These are phyloP conservation scores for Colletotrichum tamarilloi DNA, from an alignment of 2,329 filamentous ascomycete genomes.

Conservation along the genomic window DNA sequence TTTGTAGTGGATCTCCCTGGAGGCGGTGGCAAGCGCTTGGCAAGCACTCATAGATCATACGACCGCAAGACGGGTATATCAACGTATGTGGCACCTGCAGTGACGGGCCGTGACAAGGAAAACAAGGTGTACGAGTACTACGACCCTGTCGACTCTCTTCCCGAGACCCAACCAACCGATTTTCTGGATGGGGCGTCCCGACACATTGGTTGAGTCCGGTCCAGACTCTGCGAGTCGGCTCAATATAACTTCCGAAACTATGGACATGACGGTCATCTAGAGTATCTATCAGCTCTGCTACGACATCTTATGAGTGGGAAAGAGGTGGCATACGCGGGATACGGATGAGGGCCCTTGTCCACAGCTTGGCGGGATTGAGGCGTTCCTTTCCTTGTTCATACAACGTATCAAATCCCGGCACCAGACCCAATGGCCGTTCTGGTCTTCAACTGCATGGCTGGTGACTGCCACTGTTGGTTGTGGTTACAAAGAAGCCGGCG, in stretches of 20 bases:
- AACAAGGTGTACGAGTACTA: slow-evolving; percentile 66
- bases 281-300: not conserved
- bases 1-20: slow-evolving; percentile 74
- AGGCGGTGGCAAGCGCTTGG: slow-evolving; percentile 72
- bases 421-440: not conserved
- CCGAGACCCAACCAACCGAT: not conserved
- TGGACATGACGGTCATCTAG: too few relatives aligned
- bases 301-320: not conserved
- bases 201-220: not conserved
- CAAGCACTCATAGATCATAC: slow-evolving; percentile 63
- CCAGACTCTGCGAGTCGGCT: not conserved
- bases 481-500: not conserved
- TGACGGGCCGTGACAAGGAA: slow-evolving; percentile 57
- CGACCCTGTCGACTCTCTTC: slow-evolving; percentile 56
- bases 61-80: slow-evolving; percentile 64
- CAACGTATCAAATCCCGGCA: not conserved
- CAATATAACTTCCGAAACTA: not conserved
- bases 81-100: slow-evolving; percentile 65
- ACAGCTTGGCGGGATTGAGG: not conserved
- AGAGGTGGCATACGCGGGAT: not conserved
- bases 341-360: not conserved
- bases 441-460: not conserved
- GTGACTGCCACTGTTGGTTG: not conserved
- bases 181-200: not conserved
- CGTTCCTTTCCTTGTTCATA: not conserved